Evolutionary conservation across 441 rosid genomes (phyloP), one percentile per base, ranked within the genome.

Genomic region (Bocquillonia castaneifolia): DNA sequence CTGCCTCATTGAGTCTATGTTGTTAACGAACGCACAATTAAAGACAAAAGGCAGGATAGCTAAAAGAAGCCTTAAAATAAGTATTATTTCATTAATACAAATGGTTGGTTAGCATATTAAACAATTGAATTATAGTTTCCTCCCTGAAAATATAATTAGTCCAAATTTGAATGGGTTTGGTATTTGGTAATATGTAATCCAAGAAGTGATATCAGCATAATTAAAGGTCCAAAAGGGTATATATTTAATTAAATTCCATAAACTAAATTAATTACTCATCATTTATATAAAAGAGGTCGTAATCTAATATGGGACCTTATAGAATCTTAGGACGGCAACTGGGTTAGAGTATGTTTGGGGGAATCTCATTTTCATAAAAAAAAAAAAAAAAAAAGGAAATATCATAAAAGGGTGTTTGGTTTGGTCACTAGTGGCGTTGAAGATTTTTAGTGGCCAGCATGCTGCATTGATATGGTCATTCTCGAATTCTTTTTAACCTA

Each of bases 271-370:
- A 3, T 54, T 25, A 54, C 6, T 26, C 23, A 63, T 18, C 25
- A 47, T 13, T 10, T 20, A 48, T 42, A 66, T 44, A 0, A 36
- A 31, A 63, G 32, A 34, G 42, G 79, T 82, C 71, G 34, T 72
- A 55, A 64, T 82, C 75, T 25, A 42, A 55, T 40, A n/a, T 58
- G 77, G 70, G 69, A 44, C 61, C 48, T 18, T 69, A 10, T 36
- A 70, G 89, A 85, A 80, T 80, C 88, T 74, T 74, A 64, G 82
- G 90, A 73, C 84, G 87, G 82, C 84, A 69, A 68, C 39, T 68
- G 84, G 70, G 39, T 48, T 60, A 47, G 79, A 75, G 80, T 70
- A 54, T 66, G 68, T 71, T 66, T 45, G 25, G 25, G 78, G 72
- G 83, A 84, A 83, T 83, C 84, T 78, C 67, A 70, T 72, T 50